phyloP scores from a whole-genome alignment of 208 protist species.

The Trypanosoma conorhini region DNA sequence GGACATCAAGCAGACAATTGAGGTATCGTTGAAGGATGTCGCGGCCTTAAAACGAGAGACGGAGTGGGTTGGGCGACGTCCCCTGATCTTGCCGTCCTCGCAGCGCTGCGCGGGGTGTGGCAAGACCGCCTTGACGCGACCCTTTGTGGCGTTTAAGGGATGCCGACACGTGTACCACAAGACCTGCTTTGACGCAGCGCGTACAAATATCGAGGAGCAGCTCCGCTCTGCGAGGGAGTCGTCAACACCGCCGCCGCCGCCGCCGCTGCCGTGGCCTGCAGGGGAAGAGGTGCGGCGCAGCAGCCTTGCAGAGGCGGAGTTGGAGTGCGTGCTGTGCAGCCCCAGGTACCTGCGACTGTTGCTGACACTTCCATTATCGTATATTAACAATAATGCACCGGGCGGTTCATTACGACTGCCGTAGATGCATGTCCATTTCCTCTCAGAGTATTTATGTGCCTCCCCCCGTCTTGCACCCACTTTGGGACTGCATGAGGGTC shows the following conservation, averaged over 20 bases:
- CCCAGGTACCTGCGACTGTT: conserved; percentile 19
- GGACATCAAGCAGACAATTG: conserved; percentile 23
- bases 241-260: neutral
- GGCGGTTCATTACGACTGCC: conserved; percentile 22
- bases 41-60: conserved; percentile 22
- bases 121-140: conserved; percentile 31
- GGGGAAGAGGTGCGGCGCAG: neutral
- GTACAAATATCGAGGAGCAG: conserved; percentile 16
- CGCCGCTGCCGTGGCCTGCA: neutral
- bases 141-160: conserved; percentile 43
- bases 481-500: no score
- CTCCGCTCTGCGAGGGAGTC: neutral
- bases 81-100: conserved; percentile 5
- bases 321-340: conserved; percentile 35
- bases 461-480: no score
- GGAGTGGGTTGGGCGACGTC: neutral
- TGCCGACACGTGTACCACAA: conserved; percentile 49
- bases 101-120: conserved; percentile 34
- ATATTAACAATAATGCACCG: conserved; percentile 1
- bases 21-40: conserved; percentile 25
- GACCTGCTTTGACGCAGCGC: conserved; percentile 40
- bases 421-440: conserved; percentile 4
- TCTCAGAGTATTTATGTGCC: neutral
- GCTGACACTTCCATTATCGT: conserved; percentile 25
- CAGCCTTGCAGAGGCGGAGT: neutral